These are phyloP conservation scores for Colletotrichum higginsianum DNA, from an alignment of 2,329 filamentous ascomycete genomes.

Conservation along the genomic window DNA sequence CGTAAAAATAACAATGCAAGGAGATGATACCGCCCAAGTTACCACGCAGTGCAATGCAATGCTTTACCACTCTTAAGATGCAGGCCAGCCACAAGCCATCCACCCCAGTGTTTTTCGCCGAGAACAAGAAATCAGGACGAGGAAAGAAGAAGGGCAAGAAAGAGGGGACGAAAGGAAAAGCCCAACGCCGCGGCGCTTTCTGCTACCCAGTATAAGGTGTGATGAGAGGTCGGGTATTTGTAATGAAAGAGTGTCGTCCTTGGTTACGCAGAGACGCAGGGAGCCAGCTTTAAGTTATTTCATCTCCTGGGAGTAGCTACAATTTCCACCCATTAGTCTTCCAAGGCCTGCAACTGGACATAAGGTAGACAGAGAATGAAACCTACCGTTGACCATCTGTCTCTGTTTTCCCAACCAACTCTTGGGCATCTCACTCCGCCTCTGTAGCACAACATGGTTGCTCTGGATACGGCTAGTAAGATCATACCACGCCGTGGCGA, in stretches of 20 bases:
- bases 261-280: neutral
- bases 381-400: constrained; percentile 74
- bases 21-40: constrained; percentile 15
- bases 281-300: constrained; percentile 6
- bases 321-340: constrained; percentile 14
- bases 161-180: neutral
- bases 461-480: constrained; percentile 84
- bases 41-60: constrained; percentile 37
- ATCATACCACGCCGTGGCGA: constrained; percentile 90
- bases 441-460: constrained; percentile 84
- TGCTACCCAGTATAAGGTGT: neutral
- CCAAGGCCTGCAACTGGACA: neutral
- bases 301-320: constrained; percentile 46
- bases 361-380: constrained; percentile 3
- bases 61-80: constrained; percentile 28
- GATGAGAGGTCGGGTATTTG: neutral
- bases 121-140: constrained; percentile 2
- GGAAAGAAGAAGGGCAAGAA: neutral
- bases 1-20: neutral
- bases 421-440: constrained; percentile 80
- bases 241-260: neutral
- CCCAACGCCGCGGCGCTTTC: constrained; percentile 19
- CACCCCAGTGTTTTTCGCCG: neutral
- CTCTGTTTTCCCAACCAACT: constrained; percentile 91
- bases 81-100: constrained; percentile 32